Percentiles rank a stretch among this genome's conserved stretches.
Evolutionary conservation across 2,329 filamentous ascomycete genomes (phyloP).

Genomic region (Cadophora sp.): DNA sequence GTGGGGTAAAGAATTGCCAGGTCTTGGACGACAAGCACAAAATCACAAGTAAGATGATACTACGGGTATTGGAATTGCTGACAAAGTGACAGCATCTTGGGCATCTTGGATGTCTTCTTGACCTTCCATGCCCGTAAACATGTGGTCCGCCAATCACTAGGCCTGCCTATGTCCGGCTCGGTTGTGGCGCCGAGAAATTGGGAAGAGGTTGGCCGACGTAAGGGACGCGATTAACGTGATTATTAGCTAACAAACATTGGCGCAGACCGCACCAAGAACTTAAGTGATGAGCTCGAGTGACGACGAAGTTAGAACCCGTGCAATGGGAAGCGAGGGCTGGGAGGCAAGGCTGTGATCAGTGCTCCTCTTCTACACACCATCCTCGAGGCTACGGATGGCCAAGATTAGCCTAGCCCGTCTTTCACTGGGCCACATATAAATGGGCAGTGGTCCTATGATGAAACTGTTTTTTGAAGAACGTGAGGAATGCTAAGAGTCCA

Average conservation of each 20-base stretch:
- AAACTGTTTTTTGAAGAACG: not conserved
- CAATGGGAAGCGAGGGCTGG: not conserved
- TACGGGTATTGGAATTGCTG: not conserved
- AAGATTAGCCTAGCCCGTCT: not conserved
- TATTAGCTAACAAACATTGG: constrained; percentile 5
- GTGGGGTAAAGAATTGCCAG: not conserved
- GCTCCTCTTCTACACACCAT: not conserved
- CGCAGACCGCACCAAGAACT: not conserved
- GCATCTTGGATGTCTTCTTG: not conserved
- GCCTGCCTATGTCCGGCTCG: not conserved
- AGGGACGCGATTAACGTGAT: not conserved
- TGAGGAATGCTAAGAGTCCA: not conserved
- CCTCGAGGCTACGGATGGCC: not conserved
- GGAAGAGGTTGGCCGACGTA: not conserved
- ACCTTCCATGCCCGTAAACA: not conserved
- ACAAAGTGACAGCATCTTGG: not conserved
- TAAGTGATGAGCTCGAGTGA: not conserved
- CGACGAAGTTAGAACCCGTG: not conserved
- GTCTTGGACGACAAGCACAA: not conserved
- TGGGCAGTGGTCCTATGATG: not conserved
- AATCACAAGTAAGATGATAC: not conserved
- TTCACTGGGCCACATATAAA: not conserved
- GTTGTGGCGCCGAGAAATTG: not conserved
- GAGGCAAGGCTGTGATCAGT: not conserved
- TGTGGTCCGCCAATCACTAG: not conserved